Evolutionary conservation across 176 grass and related monocot species (phyloP).

Genomic region (Stipa capillata): DNA sequence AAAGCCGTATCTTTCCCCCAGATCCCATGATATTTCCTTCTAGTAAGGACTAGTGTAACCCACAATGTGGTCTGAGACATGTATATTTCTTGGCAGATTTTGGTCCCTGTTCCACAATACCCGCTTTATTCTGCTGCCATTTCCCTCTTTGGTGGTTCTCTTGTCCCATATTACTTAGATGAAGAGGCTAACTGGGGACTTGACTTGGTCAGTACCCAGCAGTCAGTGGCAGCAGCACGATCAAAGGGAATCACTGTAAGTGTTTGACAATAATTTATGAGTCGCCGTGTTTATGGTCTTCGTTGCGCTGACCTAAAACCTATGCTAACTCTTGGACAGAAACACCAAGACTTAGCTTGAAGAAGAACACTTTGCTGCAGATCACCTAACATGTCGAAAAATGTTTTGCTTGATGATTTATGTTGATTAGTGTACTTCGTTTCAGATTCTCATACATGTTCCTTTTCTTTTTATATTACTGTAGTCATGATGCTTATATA

Average conservation of each 20-base stretch:
- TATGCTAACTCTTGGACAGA: background rate
- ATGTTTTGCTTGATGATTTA: background rate
- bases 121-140: slow-evolving; percentile 98
- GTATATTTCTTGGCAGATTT: slow-evolving; percentile 53
- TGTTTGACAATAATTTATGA: background rate
- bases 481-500: background rate
- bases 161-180: slow-evolving; percentile 95
- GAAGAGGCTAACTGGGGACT: slow-evolving; percentile 95
- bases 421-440: background rate
- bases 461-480: background rate
- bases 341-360: background rate
- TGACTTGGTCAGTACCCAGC: slow-evolving; percentile 49
- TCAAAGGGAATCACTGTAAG: slow-evolving; percentile 91
- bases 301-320: background rate
- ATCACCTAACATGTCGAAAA: background rate
- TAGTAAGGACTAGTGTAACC: background rate
- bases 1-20: background rate
- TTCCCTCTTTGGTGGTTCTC: slow-evolving; percentile 71
- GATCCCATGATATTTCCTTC: background rate
- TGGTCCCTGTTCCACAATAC: slow-evolving; percentile 97
- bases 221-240: slow-evolving; percentile 56
- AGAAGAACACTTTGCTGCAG: background rate
- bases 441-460: background rate
- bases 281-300: background rate
- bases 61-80: background rate